Evolutionary conservation across 331 rosid species (phyloP), one percentile per base, ranked within the genome.

Genomic region (Malus hybrid): DNA sequence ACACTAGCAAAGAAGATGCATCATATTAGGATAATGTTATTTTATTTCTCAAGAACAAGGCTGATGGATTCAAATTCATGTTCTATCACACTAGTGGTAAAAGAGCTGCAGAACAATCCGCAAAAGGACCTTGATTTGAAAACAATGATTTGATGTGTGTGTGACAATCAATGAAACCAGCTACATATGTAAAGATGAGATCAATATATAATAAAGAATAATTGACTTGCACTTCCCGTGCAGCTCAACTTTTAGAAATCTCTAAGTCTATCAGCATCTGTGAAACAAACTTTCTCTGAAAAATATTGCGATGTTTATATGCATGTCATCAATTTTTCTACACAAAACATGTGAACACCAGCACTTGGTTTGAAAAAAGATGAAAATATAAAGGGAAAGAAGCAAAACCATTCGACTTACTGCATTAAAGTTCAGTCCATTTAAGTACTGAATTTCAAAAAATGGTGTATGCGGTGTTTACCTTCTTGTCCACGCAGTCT

Each of bases 1-100:
- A 81, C 87, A 79, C 16, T 81, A 86, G 82, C 66, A 63, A 83
- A 68, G 78, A 69, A 61, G 75, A 22, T 15, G 80, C 86, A 75
- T 57, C 48, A 81, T 63, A 77, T 16, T 72, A 63, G 72, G 77
- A 80, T 28, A 61, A 22, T 71, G 77, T 59, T 65, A 18, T 78
- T 75, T 33, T 27, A 72, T 69, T 79, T 72, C 79, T 73, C 85
- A 86, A 85, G 88, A 81, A 72, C 79, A 79, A 63, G 86, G 82
- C 75, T 78, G 80, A 34, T 42, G 80, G 80, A 81, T 83, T 81
- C 73, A 82, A 75, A 52, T 76, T 70, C 39, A 81, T 77, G 87
- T 82, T 69, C 72, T 77, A 67, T 77, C 62, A 33, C 24, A 56
- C 22, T 61, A 65, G 76, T 75, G 80, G 70, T 83, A 76, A 73